Base-by-base conservation (phyloP, 1,284 basidiomycete genomes). In the Omphalotus olearius region DNA sequence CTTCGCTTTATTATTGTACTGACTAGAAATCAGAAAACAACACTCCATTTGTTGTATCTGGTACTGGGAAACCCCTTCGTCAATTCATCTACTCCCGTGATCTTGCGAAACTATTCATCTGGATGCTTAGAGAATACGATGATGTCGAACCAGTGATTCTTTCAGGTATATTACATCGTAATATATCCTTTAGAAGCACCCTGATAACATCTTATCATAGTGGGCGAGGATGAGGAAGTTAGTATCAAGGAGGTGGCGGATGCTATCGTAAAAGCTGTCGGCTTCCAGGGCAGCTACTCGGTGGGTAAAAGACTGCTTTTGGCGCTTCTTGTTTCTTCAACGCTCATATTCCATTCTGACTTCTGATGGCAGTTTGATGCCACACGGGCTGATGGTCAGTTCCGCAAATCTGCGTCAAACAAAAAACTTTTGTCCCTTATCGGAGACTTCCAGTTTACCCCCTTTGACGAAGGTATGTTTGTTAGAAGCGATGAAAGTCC, bases 51-150 rank as follows among this genome's bases (percentile, higher is more conserved):
- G 73, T 85, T 47, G 87, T 94, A n/a, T 71, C 81, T 50, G 93
- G 92, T 5, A 86, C 88, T 0, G 92, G 93, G 36, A 91, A 87
- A 60, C 93, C 93, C 4, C 76, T 95, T 33, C 82, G 93, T 28
- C 93, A 96, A 67, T 96, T 96, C 69, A 93, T 95, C 67, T 95
- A 91, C 71, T 94, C 93, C n/a, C 75, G 81, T 48, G 93, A 95
- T 69, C 83, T 96, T 47, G 93, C 92, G 47, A 94, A 91, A 68
- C 74, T 94, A 48, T 93, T 95, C 74, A 87, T 96, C 61, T 96
- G 93, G 93, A 83, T 86, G 74, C 72, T 95, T 56, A 75, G 88
- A 48, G 87, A 93, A 64, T 95, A 96, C 64, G 79, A 93, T 48
- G 83, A 89, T 60, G 88, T 94, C 39, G 91, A 93, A 60, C 93